Evolutionary conservation across 1,139 yeast species (phyloP).

Genomic region (Geotrichum fermentans): DNA sequence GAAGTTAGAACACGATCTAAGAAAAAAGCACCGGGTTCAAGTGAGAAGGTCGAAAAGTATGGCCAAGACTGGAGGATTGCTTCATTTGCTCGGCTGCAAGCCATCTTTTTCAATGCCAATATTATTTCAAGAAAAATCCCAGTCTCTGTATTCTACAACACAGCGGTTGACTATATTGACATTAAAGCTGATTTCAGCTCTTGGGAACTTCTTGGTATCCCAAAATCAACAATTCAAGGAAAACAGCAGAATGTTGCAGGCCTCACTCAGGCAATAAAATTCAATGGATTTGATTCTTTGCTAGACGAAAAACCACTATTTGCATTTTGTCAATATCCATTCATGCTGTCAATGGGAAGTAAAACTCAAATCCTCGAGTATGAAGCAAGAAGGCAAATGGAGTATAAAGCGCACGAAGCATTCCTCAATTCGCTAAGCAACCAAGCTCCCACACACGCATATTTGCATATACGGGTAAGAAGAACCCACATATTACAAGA

Average conservation of each 20-base stretch:
- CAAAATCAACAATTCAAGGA: slow-evolving; percentile 9
- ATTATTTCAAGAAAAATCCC: slow-evolving; percentile 42
- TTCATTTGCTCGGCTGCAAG: slow-evolving; percentile 58
- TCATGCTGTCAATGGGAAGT: slow-evolving; percentile 71
- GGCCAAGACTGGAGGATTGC: slow-evolving; percentile 77
- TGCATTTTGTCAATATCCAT: slow-evolving; percentile 75
- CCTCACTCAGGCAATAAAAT: no score
- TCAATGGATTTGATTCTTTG: no score
- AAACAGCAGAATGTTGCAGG: no score
- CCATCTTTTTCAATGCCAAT: slow-evolving; percentile 55
- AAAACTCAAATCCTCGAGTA: slow-evolving; percentile 76
- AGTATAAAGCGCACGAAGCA: slow-evolving; percentile 83
- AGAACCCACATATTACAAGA: slow-evolving; percentile 67
- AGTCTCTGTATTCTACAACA: slow-evolving; percentile 63
- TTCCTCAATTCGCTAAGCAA: slow-evolving; percentile 69
- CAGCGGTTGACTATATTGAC: slow-evolving; percentile 74
- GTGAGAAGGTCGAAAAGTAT: slow-evolving; percentile 48
- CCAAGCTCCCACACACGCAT: slow-evolving; percentile 57
- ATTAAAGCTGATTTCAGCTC: slow-evolving; percentile 72
- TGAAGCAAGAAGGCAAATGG: slow-evolving; percentile 81
- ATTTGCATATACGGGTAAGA: slow-evolving; percentile 62
- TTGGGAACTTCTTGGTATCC: slow-evolving; percentile 52
- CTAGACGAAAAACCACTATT: slow-evolving; percentile 16
- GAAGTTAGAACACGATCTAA: not conserved
- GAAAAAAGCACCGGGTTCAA: slow-evolving; percentile 1